These are phyloP conservation scores for Karstenula rhodostoma DNA, from an alignment of 2,329 filamentous ascomycete species.

Conservation along the genomic window DNA sequence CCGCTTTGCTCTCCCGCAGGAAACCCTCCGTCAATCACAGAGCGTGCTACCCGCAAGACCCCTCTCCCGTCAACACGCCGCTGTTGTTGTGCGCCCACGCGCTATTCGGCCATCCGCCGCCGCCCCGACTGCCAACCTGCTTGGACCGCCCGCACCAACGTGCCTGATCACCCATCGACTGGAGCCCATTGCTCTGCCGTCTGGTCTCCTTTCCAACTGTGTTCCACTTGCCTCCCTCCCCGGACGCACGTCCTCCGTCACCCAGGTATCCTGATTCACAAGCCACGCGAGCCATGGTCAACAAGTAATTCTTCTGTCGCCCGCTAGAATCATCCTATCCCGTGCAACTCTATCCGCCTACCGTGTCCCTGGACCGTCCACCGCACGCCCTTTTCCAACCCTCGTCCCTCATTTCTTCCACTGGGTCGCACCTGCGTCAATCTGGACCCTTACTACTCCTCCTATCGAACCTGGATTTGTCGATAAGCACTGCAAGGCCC, in stretches of 20 bases:
- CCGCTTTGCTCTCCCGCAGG: constrained; percentile 34
- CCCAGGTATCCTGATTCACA: constrained; percentile 49
- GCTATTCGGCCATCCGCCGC: constrained; percentile 29
- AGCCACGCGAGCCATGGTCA: constrained; percentile 50
- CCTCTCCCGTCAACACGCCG: constrained; percentile 25
- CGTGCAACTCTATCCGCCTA: constrained; percentile 52
- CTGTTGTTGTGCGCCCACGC: constrained; percentile 28
- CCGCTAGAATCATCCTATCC: constrained; percentile 49
- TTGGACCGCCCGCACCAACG: constrained; percentile 28
- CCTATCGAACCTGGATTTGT: constrained; percentile 44
- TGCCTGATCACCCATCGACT: constrained; percentile 15
- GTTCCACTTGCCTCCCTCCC: constrained; percentile 47
- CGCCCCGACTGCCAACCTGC: constrained; percentile 36
- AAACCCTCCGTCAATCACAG: constrained; percentile 42
- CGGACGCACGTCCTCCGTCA: constrained; percentile 46
- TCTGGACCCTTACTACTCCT: constrained; percentile 51
- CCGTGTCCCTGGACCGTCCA: constrained; percentile 52
- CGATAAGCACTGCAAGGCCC: constrained; percentile 48
- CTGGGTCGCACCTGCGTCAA: constrained; percentile 49
- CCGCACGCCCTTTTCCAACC: constrained; percentile 52
- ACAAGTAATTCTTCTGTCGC: constrained; percentile 48
- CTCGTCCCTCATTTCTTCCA: constrained; percentile 52
- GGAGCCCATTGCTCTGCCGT: constrained; percentile 24
- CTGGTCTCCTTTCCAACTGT: constrained; percentile 33
- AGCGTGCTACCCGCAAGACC: constrained; percentile 25